Conservation (phyloP, 352 stramenopile genomes). For the Globisporangium carolinianum region DNA sequence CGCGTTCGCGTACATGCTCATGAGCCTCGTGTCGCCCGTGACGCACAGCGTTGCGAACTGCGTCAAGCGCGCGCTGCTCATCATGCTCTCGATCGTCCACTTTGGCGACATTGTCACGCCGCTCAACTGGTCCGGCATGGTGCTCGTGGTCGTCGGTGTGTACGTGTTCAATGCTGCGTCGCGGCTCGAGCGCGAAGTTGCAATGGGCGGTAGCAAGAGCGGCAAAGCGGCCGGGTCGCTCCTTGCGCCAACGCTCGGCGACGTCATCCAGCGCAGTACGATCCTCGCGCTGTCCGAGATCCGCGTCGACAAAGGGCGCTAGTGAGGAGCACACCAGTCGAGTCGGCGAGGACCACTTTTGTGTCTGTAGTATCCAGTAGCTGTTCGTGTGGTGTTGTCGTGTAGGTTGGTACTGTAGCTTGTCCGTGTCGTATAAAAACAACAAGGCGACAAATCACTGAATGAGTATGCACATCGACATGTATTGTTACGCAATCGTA, state of each 20-base stretch:
- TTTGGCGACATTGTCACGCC: conserved; percentile 83
- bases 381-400: no score
- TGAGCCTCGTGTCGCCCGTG: conserved; percentile 88
- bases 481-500: no score
- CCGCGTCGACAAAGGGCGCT: conserved; percentile 23
- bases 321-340: neutral
- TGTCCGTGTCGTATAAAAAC: neutral
- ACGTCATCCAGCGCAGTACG: conserved; percentile 36
- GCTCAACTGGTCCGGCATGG: conserved; percentile 81
- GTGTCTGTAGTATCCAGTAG: neutral
- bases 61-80: conserved; percentile 86
- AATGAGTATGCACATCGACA: no score
- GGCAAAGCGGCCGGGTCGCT: conserved; percentile 16
- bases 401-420: no score
- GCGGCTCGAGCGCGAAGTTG: conserved; percentile 42
- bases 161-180: conserved; percentile 81
- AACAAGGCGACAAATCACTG: neutral
- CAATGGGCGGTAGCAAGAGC: neutral
- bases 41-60: conserved; percentile 89
- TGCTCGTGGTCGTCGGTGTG: conserved; percentile 84
- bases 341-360: no score
- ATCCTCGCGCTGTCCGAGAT: conserved; percentile 60
- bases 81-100: conserved; percentile 87
- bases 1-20: conserved; percentile 86
- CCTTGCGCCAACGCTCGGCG: conserved; percentile 20